These are phyloP conservation scores for Mycena rosella DNA, from an alignment of 768 basidiomycete species.

Conservation along the genomic window DNA sequence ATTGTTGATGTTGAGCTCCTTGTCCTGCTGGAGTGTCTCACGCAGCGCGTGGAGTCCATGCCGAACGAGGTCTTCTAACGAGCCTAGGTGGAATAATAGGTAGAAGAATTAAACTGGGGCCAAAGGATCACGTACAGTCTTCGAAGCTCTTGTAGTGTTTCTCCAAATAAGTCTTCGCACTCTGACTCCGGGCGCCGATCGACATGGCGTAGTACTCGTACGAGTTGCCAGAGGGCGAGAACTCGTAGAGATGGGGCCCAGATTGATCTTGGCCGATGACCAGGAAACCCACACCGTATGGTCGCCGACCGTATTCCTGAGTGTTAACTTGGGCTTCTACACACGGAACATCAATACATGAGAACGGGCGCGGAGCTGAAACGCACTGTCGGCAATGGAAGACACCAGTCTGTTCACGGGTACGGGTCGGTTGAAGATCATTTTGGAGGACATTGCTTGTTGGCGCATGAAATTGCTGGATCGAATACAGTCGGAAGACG, in stretches of 20 bases:
- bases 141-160: conserved; percentile 91
- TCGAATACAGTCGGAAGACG: conserved; percentile 2
- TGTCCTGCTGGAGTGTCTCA: conserved; percentile 98
- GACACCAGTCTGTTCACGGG: conserved; percentile 95
- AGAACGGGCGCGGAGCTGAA: background rate
- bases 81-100: conserved; percentile 58
- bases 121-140: conserved; percentile 69
- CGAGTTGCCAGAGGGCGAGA: conserved; percentile 96
- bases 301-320: conserved; percentile 96
- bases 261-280: conserved; percentile 96
- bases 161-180: conserved; percentile 98
- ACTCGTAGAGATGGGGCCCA: conserved; percentile 98
- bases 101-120: background rate
- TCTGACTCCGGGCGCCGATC: conserved; percentile 97
- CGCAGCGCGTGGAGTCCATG: conserved; percentile 96
- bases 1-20: conserved; percentile 92
- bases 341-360: conserved; percentile 8
- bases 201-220: conserved; percentile 99
- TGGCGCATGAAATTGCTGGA: conserved; percentile 98
- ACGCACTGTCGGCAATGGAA: conserved; percentile 94
- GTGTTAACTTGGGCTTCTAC: conserved; percentile 98
- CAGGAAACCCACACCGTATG: conserved; percentile 98
- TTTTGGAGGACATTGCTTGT: conserved; percentile 94
- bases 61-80: conserved; percentile 87
- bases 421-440: conserved; percentile 95